Conservation (phyloP, 2,329 filamentous ascomycete genomes). For the Knoxdaviesia proteae region DNA sequence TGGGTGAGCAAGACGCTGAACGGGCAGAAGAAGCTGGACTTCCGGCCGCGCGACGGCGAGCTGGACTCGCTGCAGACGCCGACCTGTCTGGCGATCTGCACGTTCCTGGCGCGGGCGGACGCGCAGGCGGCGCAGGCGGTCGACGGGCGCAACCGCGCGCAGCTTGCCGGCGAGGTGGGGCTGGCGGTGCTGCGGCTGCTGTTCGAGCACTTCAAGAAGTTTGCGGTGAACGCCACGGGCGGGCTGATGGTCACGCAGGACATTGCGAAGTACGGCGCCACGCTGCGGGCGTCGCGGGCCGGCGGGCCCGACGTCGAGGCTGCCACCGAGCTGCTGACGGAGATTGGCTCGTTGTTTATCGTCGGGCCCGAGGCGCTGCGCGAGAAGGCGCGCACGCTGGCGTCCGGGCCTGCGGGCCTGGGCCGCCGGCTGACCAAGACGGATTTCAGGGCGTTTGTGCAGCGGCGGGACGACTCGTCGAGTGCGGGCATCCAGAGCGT, state of each 20-base stretch:
- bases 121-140: constrained; percentile 45
- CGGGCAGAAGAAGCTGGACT: constrained; percentile 73
- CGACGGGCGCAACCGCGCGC: constrained; percentile 64
- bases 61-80: constrained; percentile 66
- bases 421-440: constrained; percentile 39
- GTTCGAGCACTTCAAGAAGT: constrained; percentile 86
- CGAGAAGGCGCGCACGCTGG: constrained; percentile 45
- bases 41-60: constrained; percentile 66
- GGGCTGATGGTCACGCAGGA: constrained; percentile 93
- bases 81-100: constrained; percentile 63
- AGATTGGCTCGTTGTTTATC: constrained; percentile 91
- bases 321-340: constrained; percentile 66
- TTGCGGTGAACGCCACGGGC: constrained; percentile 78
- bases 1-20: constrained; percentile 55
- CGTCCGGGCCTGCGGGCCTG: constrained; percentile 16
- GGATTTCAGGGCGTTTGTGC: constrained; percentile 67
- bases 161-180: constrained; percentile 69
- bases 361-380: constrained; percentile 62
- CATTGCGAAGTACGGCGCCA: constrained; percentile 76
- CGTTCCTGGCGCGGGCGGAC: constrained; percentile 54
- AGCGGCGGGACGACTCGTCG: constrained; percentile 64
- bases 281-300: constrained; percentile 47
- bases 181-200: constrained; percentile 57
- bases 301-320: constrained; percentile 29
- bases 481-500: constrained; percentile 69